Conservation (phyloP, 257 asterid genomes). For the Gentiana macrophylla region DNA sequence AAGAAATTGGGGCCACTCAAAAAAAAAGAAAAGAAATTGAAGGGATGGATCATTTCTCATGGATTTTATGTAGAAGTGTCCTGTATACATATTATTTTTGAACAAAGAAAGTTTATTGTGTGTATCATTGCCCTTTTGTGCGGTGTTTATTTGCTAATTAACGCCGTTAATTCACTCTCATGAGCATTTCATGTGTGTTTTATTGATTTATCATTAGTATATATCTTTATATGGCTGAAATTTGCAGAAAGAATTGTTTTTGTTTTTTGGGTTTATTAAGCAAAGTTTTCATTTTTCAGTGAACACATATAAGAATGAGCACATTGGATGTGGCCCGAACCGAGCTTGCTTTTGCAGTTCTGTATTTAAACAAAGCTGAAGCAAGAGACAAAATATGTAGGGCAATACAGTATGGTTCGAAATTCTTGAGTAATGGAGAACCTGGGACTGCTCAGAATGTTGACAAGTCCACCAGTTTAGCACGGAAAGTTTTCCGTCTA, state of each 20-base stretch:
- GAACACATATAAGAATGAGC: conserved; percentile 30
- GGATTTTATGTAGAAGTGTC: too few species aligned
- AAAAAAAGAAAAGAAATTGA: too few species aligned
- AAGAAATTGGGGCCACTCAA: too few species aligned
- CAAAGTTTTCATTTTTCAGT: conserved; percentile 27
- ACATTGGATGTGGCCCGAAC: conserved; percentile 77
- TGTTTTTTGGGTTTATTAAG: conserved; percentile 10
- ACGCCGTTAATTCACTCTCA: background rate
- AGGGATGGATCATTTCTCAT: too few species aligned
- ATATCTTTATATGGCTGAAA: too few species aligned
- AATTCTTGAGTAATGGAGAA: conserved; percentile 86
- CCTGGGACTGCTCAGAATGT: conserved; percentile 90
- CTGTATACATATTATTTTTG: too few species aligned
- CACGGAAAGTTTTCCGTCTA: conserved; percentile 94
- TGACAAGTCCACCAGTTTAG: conserved; percentile 86
- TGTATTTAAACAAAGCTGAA: conserved; percentile 92
- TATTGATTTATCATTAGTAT: background rate
- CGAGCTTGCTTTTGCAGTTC: conserved; percentile 84
- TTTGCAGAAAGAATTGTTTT: background rate
- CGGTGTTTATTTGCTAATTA: background rate
- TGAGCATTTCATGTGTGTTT: background rate
- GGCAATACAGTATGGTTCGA: conserved; percentile 96
- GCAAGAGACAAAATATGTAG: conserved; percentile 99
- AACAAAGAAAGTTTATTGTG: too few species aligned
- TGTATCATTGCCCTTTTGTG: too few species aligned